Evolutionary conservation across 129 eudicot genomes (phyloP).

Genomic region (Tagetes patula): DNA sequence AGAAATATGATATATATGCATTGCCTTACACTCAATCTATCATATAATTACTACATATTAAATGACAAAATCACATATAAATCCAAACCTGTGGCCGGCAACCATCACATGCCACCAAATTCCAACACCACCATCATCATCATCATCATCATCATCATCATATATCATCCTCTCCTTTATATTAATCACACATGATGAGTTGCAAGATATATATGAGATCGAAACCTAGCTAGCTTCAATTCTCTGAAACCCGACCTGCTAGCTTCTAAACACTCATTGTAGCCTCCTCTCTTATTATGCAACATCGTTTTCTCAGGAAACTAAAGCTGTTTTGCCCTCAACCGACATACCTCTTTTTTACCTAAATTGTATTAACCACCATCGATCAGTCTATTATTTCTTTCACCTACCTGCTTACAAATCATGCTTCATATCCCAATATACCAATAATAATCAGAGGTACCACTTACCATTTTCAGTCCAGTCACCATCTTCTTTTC

Average conservation of each 20-base stretch:
- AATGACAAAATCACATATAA: constrained; percentile 55
- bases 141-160: constrained; percentile 24
- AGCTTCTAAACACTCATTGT: constrained; percentile 40
- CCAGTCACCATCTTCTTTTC: constrained; percentile 52
- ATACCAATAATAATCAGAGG: constrained; percentile 34
- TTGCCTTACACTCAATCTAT: constrained; percentile 21
- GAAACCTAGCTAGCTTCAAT: too few species aligned
- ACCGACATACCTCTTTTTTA: constrained; percentile 24
- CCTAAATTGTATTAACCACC: neutral
- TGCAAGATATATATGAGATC: neutral
- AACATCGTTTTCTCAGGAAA: constrained; percentile 27
- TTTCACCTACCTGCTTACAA: constrained; percentile 13
- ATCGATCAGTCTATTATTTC: constrained; percentile 60
- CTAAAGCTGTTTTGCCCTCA: constrained; percentile 41
- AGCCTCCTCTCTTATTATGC: constrained; percentile 27
- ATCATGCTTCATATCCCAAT: constrained; percentile 59
- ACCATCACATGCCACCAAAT: constrained; percentile 71
- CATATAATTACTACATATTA: constrained; percentile 26
- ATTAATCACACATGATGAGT: constrained; percentile 18
- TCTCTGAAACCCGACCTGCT: too few species aligned
- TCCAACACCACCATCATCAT: constrained; percentile 35
- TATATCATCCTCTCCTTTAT: constrained; percentile 35
- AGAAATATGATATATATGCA: constrained; percentile 1
- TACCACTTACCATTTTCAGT: constrained; percentile 44
- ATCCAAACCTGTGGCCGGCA: constrained; percentile 65